phyloP scores from a whole-genome alignment of 305 asterid genomes.

The Nicotiana rustica region DNA sequence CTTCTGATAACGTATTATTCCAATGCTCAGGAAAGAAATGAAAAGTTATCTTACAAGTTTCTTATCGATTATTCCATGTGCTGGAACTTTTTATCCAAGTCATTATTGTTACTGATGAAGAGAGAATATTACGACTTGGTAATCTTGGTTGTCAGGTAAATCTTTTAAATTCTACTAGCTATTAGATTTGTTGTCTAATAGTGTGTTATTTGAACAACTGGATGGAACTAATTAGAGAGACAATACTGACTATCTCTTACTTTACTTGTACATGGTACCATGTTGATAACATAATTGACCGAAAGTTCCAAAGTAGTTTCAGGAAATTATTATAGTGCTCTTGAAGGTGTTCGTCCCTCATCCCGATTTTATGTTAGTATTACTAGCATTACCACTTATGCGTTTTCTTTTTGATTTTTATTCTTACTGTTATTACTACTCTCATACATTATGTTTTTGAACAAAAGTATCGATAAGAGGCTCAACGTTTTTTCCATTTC shows the following conservation, averaged over 20 bases:
- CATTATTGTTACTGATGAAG: slow-evolving; percentile 95
- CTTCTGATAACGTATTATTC: background rate
- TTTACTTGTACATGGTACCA: slow-evolving; percentile 33
- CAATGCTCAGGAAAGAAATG: slow-evolving; percentile 76
- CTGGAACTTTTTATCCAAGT: slow-evolving; percentile 62
- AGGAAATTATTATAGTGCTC: slow-evolving; percentile 97
- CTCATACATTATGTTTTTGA: too few species aligned
- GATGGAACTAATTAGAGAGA: background rate
- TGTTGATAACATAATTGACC: slow-evolving; percentile 23
- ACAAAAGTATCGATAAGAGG: too few species aligned
- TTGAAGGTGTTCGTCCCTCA: slow-evolving; percentile 98
- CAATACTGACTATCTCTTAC: background rate
- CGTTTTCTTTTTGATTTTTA: too few species aligned
- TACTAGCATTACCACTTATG: too few species aligned
- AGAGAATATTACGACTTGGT: slow-evolving; percentile 97
- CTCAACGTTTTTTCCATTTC: too few species aligned
- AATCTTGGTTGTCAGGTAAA: slow-evolving; percentile 98
- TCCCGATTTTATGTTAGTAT: too few species aligned
- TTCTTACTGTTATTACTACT: too few species aligned
- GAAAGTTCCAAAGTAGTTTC: slow-evolving; percentile 40
- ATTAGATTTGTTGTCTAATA: background rate
- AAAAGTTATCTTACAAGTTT: slow-evolving; percentile 88
- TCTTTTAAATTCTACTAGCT: background rate
- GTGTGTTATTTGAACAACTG: background rate
- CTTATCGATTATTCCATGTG: slow-evolving; percentile 59